Evolutionary conservation across 2,329 filamentous ascomycete species (phyloP).

Genomic region (Nemania sp.): DNA sequence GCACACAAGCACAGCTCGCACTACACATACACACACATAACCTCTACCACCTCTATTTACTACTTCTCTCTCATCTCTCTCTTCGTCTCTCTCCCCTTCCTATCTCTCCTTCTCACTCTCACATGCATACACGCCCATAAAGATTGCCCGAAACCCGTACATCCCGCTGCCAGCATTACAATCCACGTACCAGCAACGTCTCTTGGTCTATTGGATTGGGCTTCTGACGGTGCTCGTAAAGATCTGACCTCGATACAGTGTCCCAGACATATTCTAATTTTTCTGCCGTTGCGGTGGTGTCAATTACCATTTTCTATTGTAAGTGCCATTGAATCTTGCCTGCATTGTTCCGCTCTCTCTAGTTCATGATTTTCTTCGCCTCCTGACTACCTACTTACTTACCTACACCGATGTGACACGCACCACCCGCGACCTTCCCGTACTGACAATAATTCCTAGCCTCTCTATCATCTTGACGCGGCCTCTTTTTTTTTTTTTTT

Average conservation of each 20-base stretch:
- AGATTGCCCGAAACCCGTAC: neutral
- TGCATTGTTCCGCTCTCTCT: conserved; percentile 14
- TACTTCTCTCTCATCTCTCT: conserved; percentile 9
- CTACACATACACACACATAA: neutral
- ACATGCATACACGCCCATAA: conserved; percentile 11
- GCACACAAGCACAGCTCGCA: too few relatives aligned
- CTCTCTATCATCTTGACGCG: conserved; percentile 13
- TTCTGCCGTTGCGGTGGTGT: conserved; percentile 2
- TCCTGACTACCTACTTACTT: conserved; percentile 30
- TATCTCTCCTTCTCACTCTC: neutral
- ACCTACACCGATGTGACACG: conserved; percentile 17
- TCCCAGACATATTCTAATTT: neutral
- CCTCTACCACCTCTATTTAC: neutral
- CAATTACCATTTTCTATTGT: conserved; percentile 10
- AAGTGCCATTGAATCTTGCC: conserved; percentile 9
- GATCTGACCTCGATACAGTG: conserved; percentile 6
- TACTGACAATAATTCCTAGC: conserved; percentile 26
- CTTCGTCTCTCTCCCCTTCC: neutral
- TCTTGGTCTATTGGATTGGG: neutral
- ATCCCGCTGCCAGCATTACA: neutral
- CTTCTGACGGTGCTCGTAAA: neutral
- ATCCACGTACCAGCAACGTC: neutral
- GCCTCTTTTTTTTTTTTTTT: conserved; percentile 15
- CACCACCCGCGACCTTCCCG: conserved; percentile 9
- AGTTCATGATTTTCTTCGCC: conserved; percentile 30